A percentile compares a stretch with the other conserved stretches of the same genome.
These are phyloP conservation scores for Amylocystis lapponica DNA, from an alignment of 768 basidiomycete species.

Conservation along the genomic window DNA sequence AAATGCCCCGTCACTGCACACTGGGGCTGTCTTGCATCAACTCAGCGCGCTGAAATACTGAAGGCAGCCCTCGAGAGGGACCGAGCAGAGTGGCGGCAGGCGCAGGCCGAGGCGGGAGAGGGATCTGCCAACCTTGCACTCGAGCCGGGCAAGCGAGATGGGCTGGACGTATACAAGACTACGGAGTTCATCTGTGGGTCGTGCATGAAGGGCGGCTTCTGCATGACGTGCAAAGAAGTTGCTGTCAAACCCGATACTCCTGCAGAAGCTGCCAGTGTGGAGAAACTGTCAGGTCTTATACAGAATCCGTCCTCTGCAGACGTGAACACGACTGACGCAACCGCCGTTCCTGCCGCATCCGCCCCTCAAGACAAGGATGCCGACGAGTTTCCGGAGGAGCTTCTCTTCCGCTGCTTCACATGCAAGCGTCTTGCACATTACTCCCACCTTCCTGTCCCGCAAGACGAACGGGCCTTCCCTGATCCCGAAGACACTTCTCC, in stretches of 20 bases:
- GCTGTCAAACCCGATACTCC: slow-evolving; percentile 42
- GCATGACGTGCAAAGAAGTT: slow-evolving; percentile 65
- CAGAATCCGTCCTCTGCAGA: slow-evolving; percentile 15
- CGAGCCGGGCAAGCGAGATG: slow-evolving; percentile 39
- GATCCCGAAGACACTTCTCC: too few relatives aligned
- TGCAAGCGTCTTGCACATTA: slow-evolving; percentile 87
- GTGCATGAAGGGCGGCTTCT: slow-evolving; percentile 73
- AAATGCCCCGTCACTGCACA: slow-evolving; percentile 75
- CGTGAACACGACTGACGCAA: slow-evolving; percentile 32
- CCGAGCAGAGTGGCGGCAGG: slow-evolving; percentile 31
- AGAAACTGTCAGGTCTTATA: too few relatives aligned
- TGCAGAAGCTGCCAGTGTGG: neutral
- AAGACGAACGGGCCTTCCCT: slow-evolving; percentile 28
- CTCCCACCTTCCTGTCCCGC: slow-evolving; percentile 53
- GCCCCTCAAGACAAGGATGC: slow-evolving; percentile 14
- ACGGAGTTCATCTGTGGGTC: slow-evolving; percentile 77
- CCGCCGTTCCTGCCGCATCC: slow-evolving; percentile 6
- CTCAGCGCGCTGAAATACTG: slow-evolving; percentile 68
- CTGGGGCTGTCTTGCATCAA: slow-evolving; percentile 65
- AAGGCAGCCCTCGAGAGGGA: slow-evolving; percentile 57
- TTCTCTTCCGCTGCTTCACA: slow-evolving; percentile 76
- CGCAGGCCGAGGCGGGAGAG: slow-evolving; percentile 8
- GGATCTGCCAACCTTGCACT: slow-evolving; percentile 7
- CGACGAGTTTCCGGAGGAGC: slow-evolving; percentile 27
- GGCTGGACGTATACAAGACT: slow-evolving; percentile 47